Conservation (phyloP, 1,139 yeast species). For the Geotrichum histeridarum region DNA sequence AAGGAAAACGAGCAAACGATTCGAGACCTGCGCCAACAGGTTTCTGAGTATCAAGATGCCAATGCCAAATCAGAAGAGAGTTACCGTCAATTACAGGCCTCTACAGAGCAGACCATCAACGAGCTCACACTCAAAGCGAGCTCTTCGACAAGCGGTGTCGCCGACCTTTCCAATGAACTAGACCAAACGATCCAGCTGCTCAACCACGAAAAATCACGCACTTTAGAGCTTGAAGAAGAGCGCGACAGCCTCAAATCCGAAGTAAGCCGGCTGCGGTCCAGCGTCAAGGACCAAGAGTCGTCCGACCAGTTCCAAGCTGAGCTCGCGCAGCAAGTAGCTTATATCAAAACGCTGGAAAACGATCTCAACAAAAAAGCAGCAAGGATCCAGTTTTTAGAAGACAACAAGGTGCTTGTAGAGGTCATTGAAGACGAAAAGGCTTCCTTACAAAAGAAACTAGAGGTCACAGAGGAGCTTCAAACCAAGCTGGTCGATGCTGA, state of each 20-base stretch:
- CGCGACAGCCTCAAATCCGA: conserved; percentile 33
- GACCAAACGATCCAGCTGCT: conserved; percentile 19
- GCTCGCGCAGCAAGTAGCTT: conserved; percentile 52
- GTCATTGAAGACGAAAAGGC: conserved; percentile 51
- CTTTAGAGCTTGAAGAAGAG: conserved; percentile 15
- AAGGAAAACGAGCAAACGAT: conserved; percentile 26
- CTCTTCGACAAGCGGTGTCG: not conserved
- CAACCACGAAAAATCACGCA: conserved; percentile 8
- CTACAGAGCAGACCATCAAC: conserved; percentile 9
- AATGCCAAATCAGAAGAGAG: conserved; percentile 1
- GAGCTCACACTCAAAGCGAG: conserved; percentile 1
- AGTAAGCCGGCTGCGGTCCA: conserved; percentile 37
- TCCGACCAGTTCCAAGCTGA: conserved; percentile 46
- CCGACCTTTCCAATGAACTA: conserved; percentile 19
- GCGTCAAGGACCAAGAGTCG: conserved; percentile 39
- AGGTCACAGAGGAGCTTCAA: conserved; percentile 44
- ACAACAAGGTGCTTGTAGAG: conserved; percentile 45
- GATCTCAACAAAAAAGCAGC: conserved; percentile 48
- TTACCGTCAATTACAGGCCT: conserved; percentile 17
- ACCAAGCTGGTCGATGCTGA: conserved; percentile 49
- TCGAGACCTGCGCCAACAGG: conserved; percentile 22
- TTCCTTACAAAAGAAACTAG: conserved; percentile 42
- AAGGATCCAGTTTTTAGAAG: conserved; percentile 42
- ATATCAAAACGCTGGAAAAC: conserved; percentile 53
- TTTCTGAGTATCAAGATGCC: conserved; percentile 22